Conservation (phyloP, 2,329 filamentous ascomycete genomes). For the Cercospora sp. region DNA sequence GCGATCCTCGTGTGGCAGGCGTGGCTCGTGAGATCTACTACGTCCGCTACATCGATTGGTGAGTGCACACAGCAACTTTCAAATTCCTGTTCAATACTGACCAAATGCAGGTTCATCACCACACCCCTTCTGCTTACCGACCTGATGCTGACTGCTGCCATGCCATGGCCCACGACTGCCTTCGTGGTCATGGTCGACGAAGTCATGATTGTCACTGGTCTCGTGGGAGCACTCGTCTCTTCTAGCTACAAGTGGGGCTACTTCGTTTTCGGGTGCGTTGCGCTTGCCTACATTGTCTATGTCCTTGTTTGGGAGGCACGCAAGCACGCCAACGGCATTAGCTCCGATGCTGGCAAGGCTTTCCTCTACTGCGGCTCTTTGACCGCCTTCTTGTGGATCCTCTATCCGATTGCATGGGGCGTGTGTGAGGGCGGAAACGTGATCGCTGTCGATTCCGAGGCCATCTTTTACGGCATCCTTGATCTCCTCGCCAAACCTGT, state of each 20-base stretch:
- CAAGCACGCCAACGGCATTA: conserved; percentile 56
- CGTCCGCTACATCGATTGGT: conserved; percentile 65
- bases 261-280: conserved; percentile 56
- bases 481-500: conserved; percentile 65
- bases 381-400: conserved; percentile 62
- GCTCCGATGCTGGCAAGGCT: conserved; percentile 53
- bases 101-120: conserved; percentile 50
- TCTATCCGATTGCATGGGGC: conserved; percentile 66
- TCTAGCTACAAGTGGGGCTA: conserved; percentile 70
- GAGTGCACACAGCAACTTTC: neutral
- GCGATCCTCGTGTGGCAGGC: conserved; percentile 49
- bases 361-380: conserved; percentile 60
- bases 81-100: neutral
- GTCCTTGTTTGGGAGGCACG: conserved; percentile 59
- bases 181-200: conserved; percentile 63
- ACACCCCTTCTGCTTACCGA: conserved; percentile 64
- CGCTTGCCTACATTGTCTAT: conserved; percentile 59
- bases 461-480: conserved; percentile 67
- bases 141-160: conserved; percentile 62
- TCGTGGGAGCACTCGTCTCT: conserved; percentile 64
- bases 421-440: conserved; percentile 64
- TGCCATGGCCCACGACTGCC: conserved; percentile 65
- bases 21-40: conserved; percentile 65
- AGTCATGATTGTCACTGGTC: conserved; percentile 67
- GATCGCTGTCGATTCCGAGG: conserved; percentile 65